Conservation (phyloP, 495 filamentous ascomycete species). For the Penicillium chermesinum region DNA sequence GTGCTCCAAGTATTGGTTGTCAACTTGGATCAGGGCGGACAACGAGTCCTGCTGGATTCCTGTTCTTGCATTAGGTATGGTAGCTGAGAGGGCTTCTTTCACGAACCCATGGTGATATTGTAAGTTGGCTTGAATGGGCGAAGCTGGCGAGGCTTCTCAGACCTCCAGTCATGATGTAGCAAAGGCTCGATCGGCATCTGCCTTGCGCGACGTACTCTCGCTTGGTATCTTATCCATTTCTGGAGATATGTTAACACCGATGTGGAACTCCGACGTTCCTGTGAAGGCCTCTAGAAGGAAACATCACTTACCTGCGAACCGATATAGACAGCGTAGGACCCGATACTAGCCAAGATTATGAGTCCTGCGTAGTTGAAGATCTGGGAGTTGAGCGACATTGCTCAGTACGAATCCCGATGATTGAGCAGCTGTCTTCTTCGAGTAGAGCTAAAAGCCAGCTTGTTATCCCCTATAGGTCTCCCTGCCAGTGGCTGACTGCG, state of each 20-base stretch:
- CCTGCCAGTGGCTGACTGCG: too few relatives aligned
- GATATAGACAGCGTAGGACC: background rate
- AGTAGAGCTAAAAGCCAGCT: too few relatives aligned
- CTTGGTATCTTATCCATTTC: background rate
- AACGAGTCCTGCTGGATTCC: conserved; percentile 16
- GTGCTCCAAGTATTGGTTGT: conserved; percentile 55
- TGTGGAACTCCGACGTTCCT: background rate
- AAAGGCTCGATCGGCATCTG: background rate
- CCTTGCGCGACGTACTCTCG: background rate
- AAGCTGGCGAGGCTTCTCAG: background rate
- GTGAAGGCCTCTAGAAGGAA: background rate
- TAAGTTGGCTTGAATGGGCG: conserved; percentile 67
- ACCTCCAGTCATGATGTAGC: background rate
- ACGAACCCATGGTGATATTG: conserved; percentile 65
- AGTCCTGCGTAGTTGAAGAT: background rate
- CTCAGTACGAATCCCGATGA: too few relatives aligned
- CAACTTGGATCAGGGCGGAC: conserved; percentile 60
- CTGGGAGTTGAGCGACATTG: too few relatives aligned
- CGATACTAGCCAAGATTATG: background rate
- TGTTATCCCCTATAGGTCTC: too few relatives aligned
- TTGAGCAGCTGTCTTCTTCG: too few relatives aligned
- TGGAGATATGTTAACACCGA: background rate
- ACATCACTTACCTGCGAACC: background rate
- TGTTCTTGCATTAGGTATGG: background rate
- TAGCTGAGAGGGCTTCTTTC: background rate